Percentiles rank a stretch among this genome's conserved stretches.
Conservation (phyloP, 1,139 yeast genomes). For the Taphrina pruni region DNA sequence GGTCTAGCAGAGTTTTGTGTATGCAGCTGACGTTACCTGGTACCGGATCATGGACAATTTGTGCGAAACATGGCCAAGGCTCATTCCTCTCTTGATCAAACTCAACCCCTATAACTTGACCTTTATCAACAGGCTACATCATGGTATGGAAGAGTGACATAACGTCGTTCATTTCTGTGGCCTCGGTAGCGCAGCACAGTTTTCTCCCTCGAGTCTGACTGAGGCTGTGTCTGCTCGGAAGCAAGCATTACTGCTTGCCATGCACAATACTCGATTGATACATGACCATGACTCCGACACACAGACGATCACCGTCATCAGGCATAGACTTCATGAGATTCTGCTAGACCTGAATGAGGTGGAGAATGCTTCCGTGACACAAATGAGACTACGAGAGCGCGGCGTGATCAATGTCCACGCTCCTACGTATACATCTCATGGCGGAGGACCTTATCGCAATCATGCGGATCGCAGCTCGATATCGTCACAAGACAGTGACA, state of each 20-base stretch:
- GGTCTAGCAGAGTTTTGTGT: too few relatives aligned
- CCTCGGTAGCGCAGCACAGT: too few relatives aligned
- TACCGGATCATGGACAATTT: constrained; percentile 5
- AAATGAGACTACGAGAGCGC: not conserved
- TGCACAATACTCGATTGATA: not conserved
- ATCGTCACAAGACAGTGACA: not conserved
- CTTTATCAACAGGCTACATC: not conserved
- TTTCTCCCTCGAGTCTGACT: not conserved
- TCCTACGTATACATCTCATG: not conserved
- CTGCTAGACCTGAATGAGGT: constrained; percentile 3
- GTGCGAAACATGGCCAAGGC: not conserved
- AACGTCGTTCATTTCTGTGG: too few relatives aligned
- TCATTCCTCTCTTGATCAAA: constrained; percentile 1
- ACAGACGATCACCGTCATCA: not conserved
- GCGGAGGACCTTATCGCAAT: not conserved
- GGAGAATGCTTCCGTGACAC: constrained; percentile 1
- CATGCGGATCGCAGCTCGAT: constrained; percentile 1
- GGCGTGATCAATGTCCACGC: not conserved
- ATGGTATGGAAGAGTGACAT: too few relatives aligned
- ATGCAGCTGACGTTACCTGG: too few relatives aligned
- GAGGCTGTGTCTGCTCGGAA: not conserved
- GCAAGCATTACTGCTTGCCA: not conserved
- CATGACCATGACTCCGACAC: not conserved
- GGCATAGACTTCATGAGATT: constrained; percentile 4
- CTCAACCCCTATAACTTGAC: not conserved